These are phyloP conservation scores for Verticillium isaacii DNA, from an alignment of 2,329 filamentous ascomycete species.

Conservation along the genomic window DNA sequence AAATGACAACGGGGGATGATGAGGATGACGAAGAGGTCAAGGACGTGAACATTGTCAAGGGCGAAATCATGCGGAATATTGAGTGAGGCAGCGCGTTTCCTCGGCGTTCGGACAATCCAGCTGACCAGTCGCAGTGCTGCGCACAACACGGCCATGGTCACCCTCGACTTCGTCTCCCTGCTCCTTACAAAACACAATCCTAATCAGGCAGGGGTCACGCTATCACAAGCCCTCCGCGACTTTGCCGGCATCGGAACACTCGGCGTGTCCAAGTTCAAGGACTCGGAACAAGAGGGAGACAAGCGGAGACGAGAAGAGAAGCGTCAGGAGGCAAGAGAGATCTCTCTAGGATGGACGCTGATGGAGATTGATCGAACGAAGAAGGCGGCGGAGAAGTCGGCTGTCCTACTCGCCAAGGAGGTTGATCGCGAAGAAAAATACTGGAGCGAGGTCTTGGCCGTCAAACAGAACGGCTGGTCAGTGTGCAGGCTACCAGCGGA, in stretches of 20 bases:
- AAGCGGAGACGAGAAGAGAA: constrained; percentile 38
- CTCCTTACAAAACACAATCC: constrained; percentile 79
- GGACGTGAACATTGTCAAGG: constrained; percentile 44
- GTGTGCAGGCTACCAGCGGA: constrained; percentile 73
- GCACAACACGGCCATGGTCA: constrained; percentile 60
- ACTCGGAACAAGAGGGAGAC: constrained; percentile 53
- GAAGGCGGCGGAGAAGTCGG: constrained; percentile 68
- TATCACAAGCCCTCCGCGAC: constrained; percentile 67
- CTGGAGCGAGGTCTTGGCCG: constrained; percentile 79
- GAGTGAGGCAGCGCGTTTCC: constrained; percentile 36
- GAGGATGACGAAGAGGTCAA: constrained; percentile 30
- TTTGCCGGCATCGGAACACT: constrained; percentile 71
- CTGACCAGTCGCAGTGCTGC: constrained; percentile 28
- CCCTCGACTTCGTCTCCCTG: constrained; percentile 79
- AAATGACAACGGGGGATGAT: constrained; percentile 28
- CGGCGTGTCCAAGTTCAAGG: constrained; percentile 60
- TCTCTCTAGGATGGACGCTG: constrained; percentile 69
- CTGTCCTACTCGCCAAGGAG: constrained; percentile 68
- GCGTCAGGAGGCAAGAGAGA: constrained; percentile 36
- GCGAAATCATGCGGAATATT: constrained; percentile 54
- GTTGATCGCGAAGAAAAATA: constrained; percentile 78
- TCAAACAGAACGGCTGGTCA: constrained; percentile 83
- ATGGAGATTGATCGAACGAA: constrained; percentile 72
- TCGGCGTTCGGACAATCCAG: neutral
- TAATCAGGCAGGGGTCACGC: constrained; percentile 61